Evolutionary conservation across 2,329 filamentous ascomycete genomes (phyloP).

Genomic region (Furcasterigmium sp.): DNA sequence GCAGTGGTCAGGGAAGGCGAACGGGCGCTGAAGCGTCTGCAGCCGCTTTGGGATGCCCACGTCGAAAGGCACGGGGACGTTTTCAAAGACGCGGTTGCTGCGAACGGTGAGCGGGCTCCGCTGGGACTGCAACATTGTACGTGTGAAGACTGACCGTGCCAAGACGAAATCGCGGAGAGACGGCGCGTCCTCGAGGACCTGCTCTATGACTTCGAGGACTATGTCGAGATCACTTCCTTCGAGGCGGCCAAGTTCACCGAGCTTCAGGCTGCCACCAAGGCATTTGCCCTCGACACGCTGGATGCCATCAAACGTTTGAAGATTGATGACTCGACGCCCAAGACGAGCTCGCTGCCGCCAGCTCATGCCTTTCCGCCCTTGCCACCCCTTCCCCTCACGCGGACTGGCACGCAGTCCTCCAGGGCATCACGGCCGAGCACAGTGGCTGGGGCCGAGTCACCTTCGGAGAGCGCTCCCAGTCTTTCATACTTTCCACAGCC

Average conservation of each 20-base stretch:
- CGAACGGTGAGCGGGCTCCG: constrained; percentile 24
- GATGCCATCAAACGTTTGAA: constrained; percentile 25
- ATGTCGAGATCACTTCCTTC: constrained; percentile 41
- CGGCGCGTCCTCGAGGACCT: constrained; percentile 28
- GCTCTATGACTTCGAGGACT: constrained; percentile 50
- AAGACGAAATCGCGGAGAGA: constrained; percentile 22
- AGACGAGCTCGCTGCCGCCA: constrained; percentile 1
- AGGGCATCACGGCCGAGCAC: not conserved
- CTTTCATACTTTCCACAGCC: constrained; percentile 1
- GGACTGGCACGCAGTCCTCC: not conserved
- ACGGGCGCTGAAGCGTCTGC: constrained; percentile 27
- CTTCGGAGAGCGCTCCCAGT: not conserved
- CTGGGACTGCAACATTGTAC: no score
- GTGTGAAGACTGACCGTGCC: not conserved
- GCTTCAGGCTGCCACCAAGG: constrained; percentile 35
- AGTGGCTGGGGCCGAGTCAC: not conserved
- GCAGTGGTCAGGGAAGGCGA: constrained; percentile 29
- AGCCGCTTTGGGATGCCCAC: constrained; percentile 30
- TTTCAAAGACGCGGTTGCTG: constrained; percentile 27
- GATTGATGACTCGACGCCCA: constrained; percentile 2
- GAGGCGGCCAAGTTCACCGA: constrained; percentile 43
- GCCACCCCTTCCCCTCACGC: constrained; percentile 5
- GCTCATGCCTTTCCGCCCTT: constrained; percentile 6
- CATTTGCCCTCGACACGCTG: constrained; percentile 31
- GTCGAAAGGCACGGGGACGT: constrained; percentile 28